Conservation (phyloP, 2,329 filamentous ascomycete species). For the Rhynchosporium agropyri region DNA sequence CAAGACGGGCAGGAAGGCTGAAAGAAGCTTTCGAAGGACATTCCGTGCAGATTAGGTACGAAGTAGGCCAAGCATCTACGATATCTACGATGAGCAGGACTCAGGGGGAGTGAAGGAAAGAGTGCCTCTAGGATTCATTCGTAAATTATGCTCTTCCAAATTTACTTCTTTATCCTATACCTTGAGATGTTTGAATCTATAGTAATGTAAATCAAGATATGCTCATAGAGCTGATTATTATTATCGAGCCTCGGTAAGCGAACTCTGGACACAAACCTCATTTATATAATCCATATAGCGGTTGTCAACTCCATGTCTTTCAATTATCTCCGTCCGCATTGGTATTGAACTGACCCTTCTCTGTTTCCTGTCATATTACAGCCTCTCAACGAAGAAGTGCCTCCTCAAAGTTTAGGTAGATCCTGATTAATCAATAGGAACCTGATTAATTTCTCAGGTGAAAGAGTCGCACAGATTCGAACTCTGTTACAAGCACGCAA, state of each 20-base stretch:
- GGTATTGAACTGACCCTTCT: too few relatives aligned
- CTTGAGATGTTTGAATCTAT: neutral
- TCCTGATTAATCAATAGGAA: too few relatives aligned
- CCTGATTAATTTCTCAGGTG: too few relatives aligned
- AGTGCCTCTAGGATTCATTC: neutral
- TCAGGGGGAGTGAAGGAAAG: neutral
- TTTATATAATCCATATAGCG: too few relatives aligned
- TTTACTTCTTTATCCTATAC: neutral
- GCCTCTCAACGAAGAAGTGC: too few relatives aligned
- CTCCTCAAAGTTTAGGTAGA: too few relatives aligned
- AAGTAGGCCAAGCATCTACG: neutral
- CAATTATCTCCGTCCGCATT: too few relatives aligned
- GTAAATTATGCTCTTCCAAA: neutral
- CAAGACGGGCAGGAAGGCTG: neutral
- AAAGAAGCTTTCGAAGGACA: slow-evolving; percentile 2
- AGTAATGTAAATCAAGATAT: neutral
- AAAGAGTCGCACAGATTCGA: neutral
- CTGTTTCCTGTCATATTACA: too few relatives aligned
- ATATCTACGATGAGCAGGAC: neutral
- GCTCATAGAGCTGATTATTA: too few relatives aligned
- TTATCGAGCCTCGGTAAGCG: too few relatives aligned
- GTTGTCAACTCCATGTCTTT: too few relatives aligned
- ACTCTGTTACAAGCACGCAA: neutral
- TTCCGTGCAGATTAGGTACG: neutral
- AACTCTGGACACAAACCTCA: too few relatives aligned